Evolutionary conservation across 805 yeast genomes (phyloP), one percentile per base, ranked within the genome.

Genomic region (Ogataea haglerorum): DNA sequence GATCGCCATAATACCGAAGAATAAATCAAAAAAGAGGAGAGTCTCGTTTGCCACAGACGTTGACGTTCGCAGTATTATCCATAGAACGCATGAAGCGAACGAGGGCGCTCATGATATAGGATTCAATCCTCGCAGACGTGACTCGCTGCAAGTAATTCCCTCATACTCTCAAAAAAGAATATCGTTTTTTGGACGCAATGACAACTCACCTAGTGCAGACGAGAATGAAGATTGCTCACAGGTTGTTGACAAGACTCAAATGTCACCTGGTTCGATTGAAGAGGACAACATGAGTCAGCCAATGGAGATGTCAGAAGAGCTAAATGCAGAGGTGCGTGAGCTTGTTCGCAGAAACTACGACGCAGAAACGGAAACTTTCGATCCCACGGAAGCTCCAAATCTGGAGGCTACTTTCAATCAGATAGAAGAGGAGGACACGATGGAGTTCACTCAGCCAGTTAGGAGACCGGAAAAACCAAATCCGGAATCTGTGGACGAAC

Each of bases 11-110:
- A 56, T 68, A 52, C 67, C 64, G 26, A 46, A 57, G 38, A 43
- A 47, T 43, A 36, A 44, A 41, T 3, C 43, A 17, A 48, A 59
- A 25, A 60, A 63, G 26, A 62, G 91, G 42, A 62, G 91, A 18
- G 91, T 85, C 5, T 80, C 88, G 4, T 85, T 85, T 67, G 90
- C 90, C 1, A 85, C 85, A 1, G 85, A 80, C 49, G 86, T 80
- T 0, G 80, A 84, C 3, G 66, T 81, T 29, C 85, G 80, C 52
- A 75, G 78, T 17, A 48, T 51, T 4, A 42, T 48, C 24, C 52
- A 69, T 72, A 49, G 79, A 63, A 44, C 57, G 60, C 45, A 61
- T 63, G 32, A 65, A 62, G 16, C 24, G 10, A 43, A 36, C 4
- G 17, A 22, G 10, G 19, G 33, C 12, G 15, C 22, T 10, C 23